phyloP scores from a whole-genome alignment of 805 yeast genomes.

The Jamesozyma piceae region DNA sequence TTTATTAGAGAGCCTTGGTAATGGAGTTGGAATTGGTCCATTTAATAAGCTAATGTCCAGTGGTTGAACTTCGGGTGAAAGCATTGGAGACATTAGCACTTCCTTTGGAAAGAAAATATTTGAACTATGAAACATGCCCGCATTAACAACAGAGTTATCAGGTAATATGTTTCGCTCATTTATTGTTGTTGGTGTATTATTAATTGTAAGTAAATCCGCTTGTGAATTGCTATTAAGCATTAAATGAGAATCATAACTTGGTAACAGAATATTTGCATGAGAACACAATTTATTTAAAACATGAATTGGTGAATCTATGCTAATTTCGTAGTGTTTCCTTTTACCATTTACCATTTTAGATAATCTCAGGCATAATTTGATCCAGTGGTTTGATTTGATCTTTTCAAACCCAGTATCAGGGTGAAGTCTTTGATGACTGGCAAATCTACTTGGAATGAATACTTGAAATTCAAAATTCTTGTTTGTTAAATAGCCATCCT shows the following conservation, averaged over 20 bases:
- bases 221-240: background rate
- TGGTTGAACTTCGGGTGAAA: constrained; percentile 37
- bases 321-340: constrained; percentile 86
- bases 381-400: constrained; percentile 91
- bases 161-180: background rate
- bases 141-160: background rate
- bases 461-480: constrained; percentile 79
- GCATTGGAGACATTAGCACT: constrained; percentile 37
- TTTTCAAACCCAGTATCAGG: constrained; percentile 78
- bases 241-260: constrained; percentile 47
- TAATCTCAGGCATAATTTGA: constrained; percentile 75
- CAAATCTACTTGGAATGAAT: constrained; percentile 65
- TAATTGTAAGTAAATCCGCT: background rate
- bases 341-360: constrained; percentile 59
- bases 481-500: constrained; percentile 50
- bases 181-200: too few relatives aligned
- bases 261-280: constrained; percentile 69
- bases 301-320: constrained; percentile 90
- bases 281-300: constrained; percentile 68
- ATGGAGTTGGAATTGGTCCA: constrained; percentile 6
- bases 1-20: constrained; percentile 5
- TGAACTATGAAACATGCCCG: constrained; percentile 25
- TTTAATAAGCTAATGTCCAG: constrained; percentile 7
- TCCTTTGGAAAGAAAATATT: constrained; percentile 35
- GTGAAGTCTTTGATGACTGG: constrained; percentile 50